Percentiles rank a stretch among this genome's conserved stretches.
These are phyloP conservation scores for Herpetomonas tarakana DNA, from an alignment of 208 protist species.

Conservation along the genomic window DNA sequence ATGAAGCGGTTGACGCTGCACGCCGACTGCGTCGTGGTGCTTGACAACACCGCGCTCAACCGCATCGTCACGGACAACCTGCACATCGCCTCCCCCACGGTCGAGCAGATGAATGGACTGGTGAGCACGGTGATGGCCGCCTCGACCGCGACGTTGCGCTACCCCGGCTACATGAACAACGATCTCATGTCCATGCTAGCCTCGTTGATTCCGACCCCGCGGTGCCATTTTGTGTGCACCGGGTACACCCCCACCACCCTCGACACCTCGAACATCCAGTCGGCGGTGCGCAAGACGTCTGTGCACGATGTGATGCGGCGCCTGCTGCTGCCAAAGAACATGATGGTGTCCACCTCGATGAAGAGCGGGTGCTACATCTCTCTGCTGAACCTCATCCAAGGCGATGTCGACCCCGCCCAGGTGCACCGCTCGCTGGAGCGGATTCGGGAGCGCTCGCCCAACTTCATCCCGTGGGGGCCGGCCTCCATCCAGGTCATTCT, in stretches of 20 bases:
- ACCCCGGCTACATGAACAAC: constrained; percentile 99
- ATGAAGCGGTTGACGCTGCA: constrained; percentile 98
- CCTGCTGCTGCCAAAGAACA: constrained; percentile 99
- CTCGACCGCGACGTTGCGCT: constrained; percentile 98
- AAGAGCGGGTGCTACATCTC: constrained; percentile 98
- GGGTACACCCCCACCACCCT: constrained; percentile 98
- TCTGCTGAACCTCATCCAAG: constrained; percentile 99
- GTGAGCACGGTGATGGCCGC: constrained; percentile 99
- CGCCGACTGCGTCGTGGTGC: constrained; percentile 97
- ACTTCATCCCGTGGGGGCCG: constrained; percentile 99
- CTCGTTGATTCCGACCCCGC: constrained; percentile 99
- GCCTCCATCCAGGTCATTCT: constrained; percentile 96
- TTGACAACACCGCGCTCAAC: constrained; percentile 99
- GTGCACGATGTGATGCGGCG: constrained; percentile 99
- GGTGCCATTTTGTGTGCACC: constrained; percentile 99
- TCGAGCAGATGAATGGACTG: constrained; percentile 97
- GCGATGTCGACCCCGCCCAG: constrained; percentile 98
- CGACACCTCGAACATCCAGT: constrained; percentile 81
- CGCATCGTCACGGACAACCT: constrained; percentile 97
- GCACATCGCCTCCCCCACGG: constrained; percentile 93
- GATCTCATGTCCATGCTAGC: constrained; percentile 97
- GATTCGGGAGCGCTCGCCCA: constrained; percentile 96
- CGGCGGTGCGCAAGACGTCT: constrained; percentile 97
- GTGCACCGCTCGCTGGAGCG: constrained; percentile 98
- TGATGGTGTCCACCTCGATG: constrained; percentile 94